These are phyloP conservation scores for Patellifolia procumbens DNA, from an alignment of 179 eudicot species.

Conservation along the genomic window DNA sequence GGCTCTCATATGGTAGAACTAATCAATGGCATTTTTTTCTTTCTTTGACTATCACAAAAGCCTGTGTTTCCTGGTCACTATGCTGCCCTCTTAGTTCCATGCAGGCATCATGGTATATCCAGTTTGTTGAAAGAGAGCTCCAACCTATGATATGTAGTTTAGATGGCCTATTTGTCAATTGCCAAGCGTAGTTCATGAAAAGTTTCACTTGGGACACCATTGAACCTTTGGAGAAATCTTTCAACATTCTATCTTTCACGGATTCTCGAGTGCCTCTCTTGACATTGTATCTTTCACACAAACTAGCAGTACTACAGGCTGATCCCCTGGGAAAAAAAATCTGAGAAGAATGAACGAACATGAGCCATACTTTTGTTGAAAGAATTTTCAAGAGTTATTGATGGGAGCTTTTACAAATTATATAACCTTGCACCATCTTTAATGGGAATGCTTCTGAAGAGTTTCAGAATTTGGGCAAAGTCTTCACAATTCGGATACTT, in stretches of 20 bases:
- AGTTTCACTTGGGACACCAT: not conserved
- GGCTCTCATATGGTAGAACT: not conserved
- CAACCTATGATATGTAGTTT: not conserved
- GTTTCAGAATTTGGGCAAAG: not conserved
- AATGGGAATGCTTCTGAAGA: not conserved
- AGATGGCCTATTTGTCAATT: not conserved
- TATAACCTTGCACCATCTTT: not conserved
- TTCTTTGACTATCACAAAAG: too few relatives aligned
- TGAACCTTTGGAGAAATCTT: not conserved
- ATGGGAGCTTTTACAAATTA: not conserved
- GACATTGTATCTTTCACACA: too few relatives aligned
- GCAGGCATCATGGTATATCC: not conserved
- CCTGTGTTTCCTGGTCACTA: not conserved
- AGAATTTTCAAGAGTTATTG: too few relatives aligned
- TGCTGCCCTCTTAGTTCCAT: not conserved
- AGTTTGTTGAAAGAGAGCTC: not conserved
- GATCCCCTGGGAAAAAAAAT: not conserved
- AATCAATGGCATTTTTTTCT: not conserved
- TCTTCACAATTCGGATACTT: not conserved
- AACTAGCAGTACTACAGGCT: too few relatives aligned
- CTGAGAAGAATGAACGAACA: too few relatives aligned
- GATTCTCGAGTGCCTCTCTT: too few relatives aligned
- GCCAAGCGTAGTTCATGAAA: not conserved
- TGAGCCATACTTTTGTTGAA: too few relatives aligned
- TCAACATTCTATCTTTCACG: too few relatives aligned